Evolutionary conservation across 2,329 filamentous ascomycete species (phyloP), one percentile per base, ranked within the genome.

Genomic region (Apiospora aurea): DNA sequence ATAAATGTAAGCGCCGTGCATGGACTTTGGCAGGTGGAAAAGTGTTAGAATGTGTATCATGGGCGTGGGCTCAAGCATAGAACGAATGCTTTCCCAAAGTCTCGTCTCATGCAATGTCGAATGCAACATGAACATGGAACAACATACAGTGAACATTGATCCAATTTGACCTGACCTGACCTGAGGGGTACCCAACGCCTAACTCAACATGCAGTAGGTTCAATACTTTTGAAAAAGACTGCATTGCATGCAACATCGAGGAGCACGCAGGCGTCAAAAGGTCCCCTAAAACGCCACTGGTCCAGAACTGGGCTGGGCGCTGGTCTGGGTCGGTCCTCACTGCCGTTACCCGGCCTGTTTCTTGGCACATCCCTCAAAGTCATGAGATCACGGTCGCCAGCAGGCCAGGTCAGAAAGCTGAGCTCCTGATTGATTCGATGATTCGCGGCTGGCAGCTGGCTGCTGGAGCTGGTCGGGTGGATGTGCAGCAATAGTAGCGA

Each of bases 231-330:
- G 24, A 4, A 29, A 16, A 29, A 29, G 51, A 29, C 7, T 10
- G 10, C 41, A 43, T 18, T 49, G 46, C 46, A n/a, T 49, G 46
- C 46, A n/a, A 7, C 8, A 49, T 57, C 21, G 26, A 57, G 26
- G 16, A 57, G 49, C n/a, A 57, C 34, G 29, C 13, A 14, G 26
- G 51, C 6, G 51, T n/a, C 8, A 49, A 10, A 18, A n/a, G 57
- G 57, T 64, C 57, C 57, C 34, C 53, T 41, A 41, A 41, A 64
- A 64, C 29, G 57, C 57, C 57, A 64, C 34, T 64, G 57, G 29
- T n/a, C 4, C 13, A 41, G n/a, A 64, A 61, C 18, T 61, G 53
- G 53, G 16, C 57, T 64, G 18, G 57, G 18, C 57, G 10, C 29
- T 38, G 53, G 26, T 2, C 53, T 38, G 53, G 18, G 8, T n/a